Base-by-base conservation (phyloP, 495 filamentous ascomycete species). In the Aspergillus avenaceus region DNA sequence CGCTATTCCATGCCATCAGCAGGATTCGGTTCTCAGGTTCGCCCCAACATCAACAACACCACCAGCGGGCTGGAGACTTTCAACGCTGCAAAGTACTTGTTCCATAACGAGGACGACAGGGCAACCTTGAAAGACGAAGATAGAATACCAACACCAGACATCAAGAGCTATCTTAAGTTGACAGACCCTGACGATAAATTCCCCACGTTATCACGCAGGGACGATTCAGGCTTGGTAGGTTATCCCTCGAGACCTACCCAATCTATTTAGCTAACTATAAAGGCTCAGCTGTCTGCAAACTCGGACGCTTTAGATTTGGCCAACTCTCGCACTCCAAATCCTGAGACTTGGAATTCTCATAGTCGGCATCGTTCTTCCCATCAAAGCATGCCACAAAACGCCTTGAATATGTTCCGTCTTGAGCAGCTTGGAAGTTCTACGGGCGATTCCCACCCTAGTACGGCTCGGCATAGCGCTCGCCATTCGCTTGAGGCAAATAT, bases 1-100 rank as follows among this genome's bases (percentile, higher is more conserved):
- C 84, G 91, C 36, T 90, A 92, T 65, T 95, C 90, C 8, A 91
- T 96, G 87, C 91, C 91, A 7, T 83, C 88, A 23, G 86, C 84
- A 41, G 72, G 75, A 31, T 61, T 74, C 47, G 82, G 80, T 53
- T 80, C 76, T 54, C 79, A 87, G 34, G 75, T 75, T 22, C 83
- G 84, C 36, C 59, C 69, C 12, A 72, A 68, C 21, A 56, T 72
- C 8, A 62, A 77, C 49, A 67, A 60, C 58, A 62, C 59, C 40
- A 54, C 66, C 7, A 55, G 66, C 65, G 59, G 76, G 72, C 25
- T 81, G 82, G 54, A 91, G 81, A 52, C 81, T 40, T 86, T 86
- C 69, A 88, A 93, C 61, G 90, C 86, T 6, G 77, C 88, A 12
- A 83, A 85, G 36, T 95, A 91, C 60, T 73, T 96, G 8, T 95